A percentile compares a stretch with the other conserved stretches of the same genome.
phyloP scores from a whole-genome alignment of 2,329 filamentous ascomycete genomes.

The Phialophora verrucosa region DNA sequence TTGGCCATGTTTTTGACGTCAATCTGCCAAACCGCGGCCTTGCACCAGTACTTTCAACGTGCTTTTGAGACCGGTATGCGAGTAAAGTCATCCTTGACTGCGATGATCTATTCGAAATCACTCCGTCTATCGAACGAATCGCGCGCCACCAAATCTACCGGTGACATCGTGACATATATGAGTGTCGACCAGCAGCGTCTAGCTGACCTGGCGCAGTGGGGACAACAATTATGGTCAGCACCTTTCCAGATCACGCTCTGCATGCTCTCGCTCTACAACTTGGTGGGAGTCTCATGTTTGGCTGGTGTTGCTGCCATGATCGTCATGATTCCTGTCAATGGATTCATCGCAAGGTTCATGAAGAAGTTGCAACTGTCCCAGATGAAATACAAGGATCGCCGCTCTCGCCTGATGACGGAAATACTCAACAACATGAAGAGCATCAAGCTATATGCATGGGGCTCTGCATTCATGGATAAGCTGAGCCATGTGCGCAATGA shows the following conservation, averaged over 20 bases:
- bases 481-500: constrained; percentile 96
- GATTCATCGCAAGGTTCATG: constrained; percentile 88
- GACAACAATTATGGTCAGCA: constrained; percentile 93
- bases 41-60: constrained; percentile 97
- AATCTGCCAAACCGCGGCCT: constrained; percentile 81
- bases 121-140: constrained; percentile 92
- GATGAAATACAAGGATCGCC: constrained; percentile 98
- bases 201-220: constrained; percentile 93
- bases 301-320: constrained; percentile 95
- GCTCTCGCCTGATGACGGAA: constrained; percentile 92
- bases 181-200: constrained; percentile 95
- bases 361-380: constrained; percentile 92
- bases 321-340: constrained; percentile 95
- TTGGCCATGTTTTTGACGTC: constrained; percentile 91
- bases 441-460: constrained; percentile 98
- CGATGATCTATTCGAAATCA: constrained; percentile 91
- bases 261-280: constrained; percentile 92
- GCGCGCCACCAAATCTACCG: constrained; percentile 83
- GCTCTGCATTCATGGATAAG: constrained; percentile 95
- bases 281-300: constrained; percentile 95
- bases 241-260: constrained; percentile 96
- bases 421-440: constrained; percentile 99
- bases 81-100: constrained; percentile 87
- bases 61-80: constrained; percentile 96
- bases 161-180: constrained; percentile 99